These are phyloP conservation scores for Aspergillus vadensis DNA, from an alignment of 2,329 filamentous ascomycete species.

Conservation along the genomic window DNA sequence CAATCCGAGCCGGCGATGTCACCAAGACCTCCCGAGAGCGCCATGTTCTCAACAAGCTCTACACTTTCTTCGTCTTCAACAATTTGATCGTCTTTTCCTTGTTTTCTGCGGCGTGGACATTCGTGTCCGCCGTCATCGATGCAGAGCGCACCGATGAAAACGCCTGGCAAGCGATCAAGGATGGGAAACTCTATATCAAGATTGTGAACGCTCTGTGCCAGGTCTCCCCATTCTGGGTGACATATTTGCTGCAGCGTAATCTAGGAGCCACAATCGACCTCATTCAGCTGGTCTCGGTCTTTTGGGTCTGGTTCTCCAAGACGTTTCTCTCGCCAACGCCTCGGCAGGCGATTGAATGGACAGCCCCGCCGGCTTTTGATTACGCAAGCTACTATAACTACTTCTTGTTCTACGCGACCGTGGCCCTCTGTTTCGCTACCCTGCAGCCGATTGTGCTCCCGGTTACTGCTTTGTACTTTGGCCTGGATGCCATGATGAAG, in stretches of 20 bases:
- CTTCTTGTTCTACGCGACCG: conserved; percentile 90
- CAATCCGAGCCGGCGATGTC: conserved; percentile 79
- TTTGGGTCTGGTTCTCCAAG: conserved; percentile 81
- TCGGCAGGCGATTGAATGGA: conserved; percentile 86
- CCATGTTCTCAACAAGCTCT: conserved; percentile 87
- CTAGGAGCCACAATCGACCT: conserved; percentile 91
- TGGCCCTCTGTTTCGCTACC: conserved; percentile 79
- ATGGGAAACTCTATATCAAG: conserved; percentile 63
- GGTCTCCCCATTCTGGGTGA: conserved; percentile 90
- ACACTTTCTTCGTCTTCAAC: conserved; percentile 96
- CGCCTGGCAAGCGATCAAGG: conserved; percentile 68
- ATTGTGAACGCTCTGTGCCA: conserved; percentile 75
- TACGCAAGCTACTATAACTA: conserved; percentile 98
- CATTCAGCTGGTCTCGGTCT: conserved; percentile 80
- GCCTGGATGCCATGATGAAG: conserved; percentile 83
- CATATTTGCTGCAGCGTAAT: conserved; percentile 89
- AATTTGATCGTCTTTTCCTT: conserved; percentile 92
- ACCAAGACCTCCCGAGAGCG: conserved; percentile 91
- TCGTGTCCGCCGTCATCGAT: conserved; percentile 66
- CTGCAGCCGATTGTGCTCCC: conserved; percentile 86
- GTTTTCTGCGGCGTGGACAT: conserved; percentile 79
- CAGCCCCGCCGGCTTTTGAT: conserved; percentile 88
- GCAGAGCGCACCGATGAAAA: conserved; percentile 59
- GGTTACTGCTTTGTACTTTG: conserved; percentile 86
- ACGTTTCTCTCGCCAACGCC: conserved; percentile 87